phyloP scores from a whole-genome alignment of 2,329 filamentous ascomycete genomes.

The Eutypella sp. region DNA sequence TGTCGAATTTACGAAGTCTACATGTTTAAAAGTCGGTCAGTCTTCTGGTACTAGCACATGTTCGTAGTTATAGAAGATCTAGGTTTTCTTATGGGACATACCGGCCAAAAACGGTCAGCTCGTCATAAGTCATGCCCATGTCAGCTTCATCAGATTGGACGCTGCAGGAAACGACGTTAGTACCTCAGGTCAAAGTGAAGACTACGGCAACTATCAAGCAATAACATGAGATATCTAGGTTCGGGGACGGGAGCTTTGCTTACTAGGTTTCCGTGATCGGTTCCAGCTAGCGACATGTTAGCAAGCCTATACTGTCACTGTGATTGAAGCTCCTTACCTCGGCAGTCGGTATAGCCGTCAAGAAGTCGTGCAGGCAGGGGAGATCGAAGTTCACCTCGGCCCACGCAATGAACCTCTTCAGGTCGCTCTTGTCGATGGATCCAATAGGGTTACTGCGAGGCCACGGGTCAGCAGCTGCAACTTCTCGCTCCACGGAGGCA shows the following conservation, averaged over 20 bases:
- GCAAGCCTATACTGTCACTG: neutral
- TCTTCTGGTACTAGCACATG: slow-evolving; percentile 8
- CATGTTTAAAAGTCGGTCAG: neutral
- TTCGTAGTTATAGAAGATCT: slow-evolving; percentile 18
- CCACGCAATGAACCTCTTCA: slow-evolving; percentile 69
- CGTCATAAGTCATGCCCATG: slow-evolving; percentile 50
- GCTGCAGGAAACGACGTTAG: slow-evolving; percentile 1
- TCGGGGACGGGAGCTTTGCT: slow-evolving; percentile 19
- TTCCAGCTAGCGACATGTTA: slow-evolving; percentile 34
- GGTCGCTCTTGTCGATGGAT: slow-evolving; percentile 57
- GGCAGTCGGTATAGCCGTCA: slow-evolving; percentile 57
- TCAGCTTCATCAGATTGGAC: slow-evolving; percentile 44
- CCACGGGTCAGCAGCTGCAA: too few species aligned
- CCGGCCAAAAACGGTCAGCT: slow-evolving; percentile 34
- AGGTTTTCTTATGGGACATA: neutral
- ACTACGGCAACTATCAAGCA: neutral
- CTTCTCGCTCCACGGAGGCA: too few species aligned
- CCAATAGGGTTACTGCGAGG: slow-evolving; percentile 63
- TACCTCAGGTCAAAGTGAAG: neutral
- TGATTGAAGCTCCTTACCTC: slow-evolving; percentile 30
- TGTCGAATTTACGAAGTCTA: slow-evolving; percentile 38
- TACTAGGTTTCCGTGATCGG: slow-evolving; percentile 58
- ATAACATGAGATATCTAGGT: neutral
- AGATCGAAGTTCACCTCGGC: slow-evolving; percentile 54
- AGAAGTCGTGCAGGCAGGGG: slow-evolving; percentile 61